Conservation (phyloP, 139 green algal species). For the Haematococcus lacustris region DNA sequence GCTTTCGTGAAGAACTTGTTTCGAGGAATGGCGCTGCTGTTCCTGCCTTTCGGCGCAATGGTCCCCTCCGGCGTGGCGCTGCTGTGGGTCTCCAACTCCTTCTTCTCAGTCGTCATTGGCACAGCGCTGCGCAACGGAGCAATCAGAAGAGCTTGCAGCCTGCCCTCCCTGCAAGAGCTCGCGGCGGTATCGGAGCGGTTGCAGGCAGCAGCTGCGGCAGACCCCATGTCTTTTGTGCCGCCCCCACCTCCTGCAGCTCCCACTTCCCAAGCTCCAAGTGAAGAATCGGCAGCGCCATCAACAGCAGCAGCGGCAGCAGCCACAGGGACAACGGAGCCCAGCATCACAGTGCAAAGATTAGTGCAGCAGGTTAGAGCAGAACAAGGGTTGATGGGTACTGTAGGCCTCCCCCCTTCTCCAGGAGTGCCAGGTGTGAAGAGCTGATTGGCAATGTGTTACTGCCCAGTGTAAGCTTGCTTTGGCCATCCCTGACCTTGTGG, state of each 20-base stretch:
- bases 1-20: constrained; percentile 8
- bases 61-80: constrained; percentile 40
- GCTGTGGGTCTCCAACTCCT: constrained; percentile 34
- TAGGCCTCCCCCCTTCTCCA: too few species aligned
- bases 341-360: too few species aligned
- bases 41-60: constrained; percentile 53
- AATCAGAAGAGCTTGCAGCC: constrained; percentile 6
- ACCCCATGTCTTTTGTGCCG: background rate
- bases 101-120: constrained; percentile 9
- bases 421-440: too few species aligned
- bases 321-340: too few species aligned
- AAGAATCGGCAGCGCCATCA: background rate
- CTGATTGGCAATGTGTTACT: too few species aligned
- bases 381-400: too few species aligned
- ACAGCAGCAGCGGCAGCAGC: background rate
- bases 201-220: background rate
- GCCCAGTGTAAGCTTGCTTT: too few species aligned
- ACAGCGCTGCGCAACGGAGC: background rate
- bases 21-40: constrained; percentile 12
- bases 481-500: too few species aligned
- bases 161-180: constrained; percentile 11
- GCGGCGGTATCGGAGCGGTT: background rate
- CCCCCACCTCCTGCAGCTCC: background rate
- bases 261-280: background rate
- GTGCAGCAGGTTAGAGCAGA: too few species aligned